A percentile compares a stretch with the other conserved stretches of the same genome.
Conservation (phyloP, 179 eudicot genomes). For the Heliamphora ciliata region DNA sequence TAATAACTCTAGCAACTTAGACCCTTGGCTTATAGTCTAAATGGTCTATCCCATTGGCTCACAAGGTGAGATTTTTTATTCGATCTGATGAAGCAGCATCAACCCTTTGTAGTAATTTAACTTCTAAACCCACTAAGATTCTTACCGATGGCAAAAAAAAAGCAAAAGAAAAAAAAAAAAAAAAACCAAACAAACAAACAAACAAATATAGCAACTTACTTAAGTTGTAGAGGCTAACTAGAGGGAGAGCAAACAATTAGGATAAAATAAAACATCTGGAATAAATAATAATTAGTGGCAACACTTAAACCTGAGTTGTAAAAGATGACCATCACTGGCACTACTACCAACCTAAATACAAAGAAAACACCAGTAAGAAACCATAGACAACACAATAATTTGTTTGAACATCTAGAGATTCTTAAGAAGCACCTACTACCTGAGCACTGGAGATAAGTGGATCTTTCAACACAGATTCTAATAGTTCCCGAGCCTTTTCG, state of each 20-base stretch:
- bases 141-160: no score
- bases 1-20: not conserved
- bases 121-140: no score
- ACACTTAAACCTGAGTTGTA: conserved; percentile 73
- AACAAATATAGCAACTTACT: not conserved
- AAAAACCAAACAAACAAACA: no score
- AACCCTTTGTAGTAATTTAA: no score
- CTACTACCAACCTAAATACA: conserved; percentile 54
- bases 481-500: conserved; percentile 70
- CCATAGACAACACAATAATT: not conserved
- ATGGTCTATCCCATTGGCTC: no score
- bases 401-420: not conserved
- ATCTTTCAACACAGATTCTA: conserved; percentile 79
- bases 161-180: no score
- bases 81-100: no score
- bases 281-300: not conserved
- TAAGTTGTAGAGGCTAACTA: not conserved
- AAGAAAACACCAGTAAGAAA: conserved; percentile 16
- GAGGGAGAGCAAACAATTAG: not conserved
- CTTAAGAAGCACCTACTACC: conserved; percentile 34
- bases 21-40: no score
- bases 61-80: no score
- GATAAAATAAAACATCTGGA: not conserved
- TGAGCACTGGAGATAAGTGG: conserved; percentile 68
- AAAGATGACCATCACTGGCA: conserved; percentile 74